Percentiles rank a stretch among this genome's conserved stretches.
phyloP scores from a whole-genome alignment of 140 eudicot species.

The Ambrosia hybrid region DNA sequence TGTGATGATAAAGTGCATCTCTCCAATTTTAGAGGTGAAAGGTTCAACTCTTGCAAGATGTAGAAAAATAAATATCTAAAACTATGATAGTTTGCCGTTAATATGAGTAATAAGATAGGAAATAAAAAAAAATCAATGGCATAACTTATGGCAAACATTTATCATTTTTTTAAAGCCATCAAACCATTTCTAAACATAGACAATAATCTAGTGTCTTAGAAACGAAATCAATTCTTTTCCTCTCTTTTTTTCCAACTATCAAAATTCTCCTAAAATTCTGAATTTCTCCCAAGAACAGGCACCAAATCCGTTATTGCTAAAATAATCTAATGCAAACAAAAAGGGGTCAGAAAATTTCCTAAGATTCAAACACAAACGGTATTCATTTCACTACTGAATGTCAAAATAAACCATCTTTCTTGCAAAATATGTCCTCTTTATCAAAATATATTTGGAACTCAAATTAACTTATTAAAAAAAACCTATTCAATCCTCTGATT shows the following conservation, averaged over 20 bases:
- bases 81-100: no score
- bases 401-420: no score
- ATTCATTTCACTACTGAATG: slow-evolving; percentile 1
- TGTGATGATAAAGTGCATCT: no score
- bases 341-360: slow-evolving; percentile 8
- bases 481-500: no score
- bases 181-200: slow-evolving; percentile 24
- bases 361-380: slow-evolving; percentile 20
- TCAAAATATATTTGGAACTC: no score
- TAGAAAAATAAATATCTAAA: no score
- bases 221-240: slow-evolving; percentile 24
- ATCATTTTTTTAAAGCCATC: not conserved
- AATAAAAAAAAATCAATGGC: slow-evolving; percentile 3
- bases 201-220: slow-evolving; percentile 18
- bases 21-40: no score
- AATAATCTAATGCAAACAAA: slow-evolving; percentile 10
- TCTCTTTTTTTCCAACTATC: slow-evolving; percentile 10
- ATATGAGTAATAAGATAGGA: no score
- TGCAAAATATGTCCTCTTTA: no score
- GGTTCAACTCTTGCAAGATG: no score
- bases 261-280: not conserved
- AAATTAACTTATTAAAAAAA: no score
- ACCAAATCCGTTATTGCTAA: slow-evolving; percentile 21
- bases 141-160: not conserved
- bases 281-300: slow-evolving; percentile 14